Evolutionary conservation across 2,329 filamentous ascomycete species (phyloP).

Genomic region (Clonostachys sp.): DNA sequence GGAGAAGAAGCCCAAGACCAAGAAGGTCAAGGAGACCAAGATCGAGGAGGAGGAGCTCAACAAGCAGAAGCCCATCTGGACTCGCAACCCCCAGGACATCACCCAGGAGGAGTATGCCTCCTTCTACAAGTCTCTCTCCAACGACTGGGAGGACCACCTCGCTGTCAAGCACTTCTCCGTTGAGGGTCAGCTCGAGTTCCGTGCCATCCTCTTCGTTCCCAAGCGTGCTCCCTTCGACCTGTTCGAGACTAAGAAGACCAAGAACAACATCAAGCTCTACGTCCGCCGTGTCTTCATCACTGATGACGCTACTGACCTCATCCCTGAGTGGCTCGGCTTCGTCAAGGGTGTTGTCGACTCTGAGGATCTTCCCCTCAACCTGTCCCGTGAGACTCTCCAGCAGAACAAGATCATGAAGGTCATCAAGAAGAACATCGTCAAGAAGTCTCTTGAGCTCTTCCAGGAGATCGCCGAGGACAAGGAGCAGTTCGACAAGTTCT

Average conservation of each 20-base stretch:
- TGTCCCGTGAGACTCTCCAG: conserved; percentile 99
- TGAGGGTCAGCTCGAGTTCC: conserved; percentile 99
- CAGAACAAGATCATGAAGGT: conserved; percentile 99
- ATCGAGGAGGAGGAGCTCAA: conserved; percentile 99
- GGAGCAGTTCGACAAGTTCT: conserved; percentile 99
- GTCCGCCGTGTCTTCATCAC: conserved; percentile 99
- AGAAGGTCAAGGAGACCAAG: conserved; percentile 98
- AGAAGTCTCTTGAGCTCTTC: conserved; percentile 99
- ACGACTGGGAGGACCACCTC: conserved; percentile 99
- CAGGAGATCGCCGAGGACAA: conserved; percentile 98
- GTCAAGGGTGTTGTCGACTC: conserved; percentile 99
- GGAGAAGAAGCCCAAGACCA: conserved; percentile 95
- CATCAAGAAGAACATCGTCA: conserved; percentile 99
- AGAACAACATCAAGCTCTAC: conserved; percentile 99
- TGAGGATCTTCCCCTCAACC: conserved; percentile 97
- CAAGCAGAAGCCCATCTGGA: conserved; percentile 99
- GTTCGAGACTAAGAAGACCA: conserved; percentile 99
- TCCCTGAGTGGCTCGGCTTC: conserved; percentile 98
- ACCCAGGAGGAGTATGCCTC: conserved; percentile 93
- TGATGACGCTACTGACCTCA: conserved; percentile 97
- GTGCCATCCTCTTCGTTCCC: conserved; percentile 97
- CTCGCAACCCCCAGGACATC: conserved; percentile 94
- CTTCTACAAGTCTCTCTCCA: conserved; percentile 99
- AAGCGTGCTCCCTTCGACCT: conserved; percentile 99
- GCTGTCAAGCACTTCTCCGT: conserved; percentile 99